A percentile compares a stretch with the other conserved stretches of the same genome.
Conservation (phyloP, 257 asterid species). For the Solanum virginianum region DNA sequence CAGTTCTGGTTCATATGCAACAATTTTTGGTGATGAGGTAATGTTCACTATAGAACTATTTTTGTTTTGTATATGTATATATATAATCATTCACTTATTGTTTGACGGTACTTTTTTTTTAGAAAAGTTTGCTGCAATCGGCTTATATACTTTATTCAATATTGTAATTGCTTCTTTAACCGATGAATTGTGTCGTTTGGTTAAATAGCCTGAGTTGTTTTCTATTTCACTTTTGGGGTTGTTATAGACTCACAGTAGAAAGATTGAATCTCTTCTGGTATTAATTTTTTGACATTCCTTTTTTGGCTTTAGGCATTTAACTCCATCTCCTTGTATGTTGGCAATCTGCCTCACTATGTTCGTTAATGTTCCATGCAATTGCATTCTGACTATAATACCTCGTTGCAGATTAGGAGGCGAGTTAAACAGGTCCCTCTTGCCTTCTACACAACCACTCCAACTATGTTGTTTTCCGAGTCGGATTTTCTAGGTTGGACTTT, state of each 20-base stretch:
- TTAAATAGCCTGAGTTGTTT: background rate
- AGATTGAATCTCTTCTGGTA: background rate
- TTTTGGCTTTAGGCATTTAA: background rate
- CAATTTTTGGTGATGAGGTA: conserved; percentile 76
- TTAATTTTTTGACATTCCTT: background rate
- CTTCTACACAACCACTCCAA: conserved; percentile 69
- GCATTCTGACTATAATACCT: background rate
- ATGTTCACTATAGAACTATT: background rate
- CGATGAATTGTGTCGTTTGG: background rate
- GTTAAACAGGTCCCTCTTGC: conserved; percentile 88
- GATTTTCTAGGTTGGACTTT: conserved; percentile 90
- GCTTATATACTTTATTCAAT: background rate
- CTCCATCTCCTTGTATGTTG: background rate
- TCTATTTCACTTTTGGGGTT: background rate
- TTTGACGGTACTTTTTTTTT: background rate
- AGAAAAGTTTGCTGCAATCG: background rate
- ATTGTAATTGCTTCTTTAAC: background rate
- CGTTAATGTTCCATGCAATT: background rate
- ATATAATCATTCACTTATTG: background rate
- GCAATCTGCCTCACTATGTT: background rate
- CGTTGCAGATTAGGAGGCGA: conserved; percentile 73
- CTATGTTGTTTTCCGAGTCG: conserved; percentile 46
- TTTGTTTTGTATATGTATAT: background rate
- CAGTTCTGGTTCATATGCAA: conserved; percentile 74
- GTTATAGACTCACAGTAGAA: background rate